Conservation (phyloP, 306 rosid species). For the Cotoneaster glaucophyllus region DNA sequence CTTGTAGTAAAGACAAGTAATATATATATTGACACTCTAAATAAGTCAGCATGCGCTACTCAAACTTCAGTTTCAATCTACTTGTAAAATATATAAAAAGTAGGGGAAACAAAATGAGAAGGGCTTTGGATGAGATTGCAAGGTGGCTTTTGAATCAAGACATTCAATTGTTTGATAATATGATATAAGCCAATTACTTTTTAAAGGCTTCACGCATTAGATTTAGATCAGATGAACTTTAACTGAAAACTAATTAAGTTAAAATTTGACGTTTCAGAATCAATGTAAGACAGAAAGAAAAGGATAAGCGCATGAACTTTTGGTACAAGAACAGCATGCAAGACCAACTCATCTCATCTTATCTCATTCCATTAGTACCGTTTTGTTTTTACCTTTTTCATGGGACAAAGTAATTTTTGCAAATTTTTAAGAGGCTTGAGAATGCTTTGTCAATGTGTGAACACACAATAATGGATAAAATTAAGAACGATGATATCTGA, state of each 20-base stretch:
- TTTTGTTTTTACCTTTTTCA: neutral
- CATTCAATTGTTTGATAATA: neutral
- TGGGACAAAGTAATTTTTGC: neutral
- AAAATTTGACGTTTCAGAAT: neutral
- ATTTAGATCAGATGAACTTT: neutral
- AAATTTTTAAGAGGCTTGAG: neutral
- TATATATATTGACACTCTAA: too few species aligned
- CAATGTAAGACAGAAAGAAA: neutral
- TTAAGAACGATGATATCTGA: too few species aligned
- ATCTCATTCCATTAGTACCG: neutral
- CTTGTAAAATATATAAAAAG: neutral
- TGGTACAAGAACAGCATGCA: neutral
- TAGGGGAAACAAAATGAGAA: neutral
- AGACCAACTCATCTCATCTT: neutral
- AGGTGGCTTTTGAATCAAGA: neutral
- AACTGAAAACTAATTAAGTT: neutral
- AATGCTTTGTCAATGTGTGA: too few species aligned
- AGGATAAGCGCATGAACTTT: neutral
- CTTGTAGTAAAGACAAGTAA: neutral
- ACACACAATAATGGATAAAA: too few species aligned
- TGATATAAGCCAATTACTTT: neutral
- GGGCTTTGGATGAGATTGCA: neutral
- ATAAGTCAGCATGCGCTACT: neutral
- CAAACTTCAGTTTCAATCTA: neutral
- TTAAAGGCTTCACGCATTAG: neutral